Evolutionary conservation across 352 stramenopile genomes (phyloP).

Genomic region (Pythium phragmiticola): DNA sequence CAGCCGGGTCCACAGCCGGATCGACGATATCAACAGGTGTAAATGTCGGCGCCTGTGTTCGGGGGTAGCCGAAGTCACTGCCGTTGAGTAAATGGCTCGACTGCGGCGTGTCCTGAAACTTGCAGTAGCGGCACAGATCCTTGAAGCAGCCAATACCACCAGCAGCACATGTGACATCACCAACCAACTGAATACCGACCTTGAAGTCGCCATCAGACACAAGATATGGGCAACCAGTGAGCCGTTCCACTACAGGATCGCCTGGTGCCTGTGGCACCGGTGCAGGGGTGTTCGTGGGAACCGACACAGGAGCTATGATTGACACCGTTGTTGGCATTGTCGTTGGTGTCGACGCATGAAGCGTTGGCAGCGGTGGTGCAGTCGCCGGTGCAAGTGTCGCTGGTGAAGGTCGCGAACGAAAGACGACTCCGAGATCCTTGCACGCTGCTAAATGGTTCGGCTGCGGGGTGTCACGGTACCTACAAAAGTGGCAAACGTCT

Average conservation of each 20-base stretch:
- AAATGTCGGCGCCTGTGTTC: background rate
- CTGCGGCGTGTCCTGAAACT: conserved; percentile 6
- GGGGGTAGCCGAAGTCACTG: background rate
- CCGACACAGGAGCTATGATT: background rate
- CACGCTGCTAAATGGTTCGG: conserved; percentile 15
- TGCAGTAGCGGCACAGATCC: conserved; percentile 17
- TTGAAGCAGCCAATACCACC: conserved; percentile 17
- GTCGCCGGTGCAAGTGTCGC: background rate
- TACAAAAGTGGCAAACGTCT: conserved; percentile 40
- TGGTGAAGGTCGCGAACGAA: background rate
- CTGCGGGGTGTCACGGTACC: conserved; percentile 20
- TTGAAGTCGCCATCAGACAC: conserved; percentile 34
- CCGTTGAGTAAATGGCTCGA: conserved; percentile 4
- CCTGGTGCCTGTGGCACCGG: background rate
- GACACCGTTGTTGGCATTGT: background rate
- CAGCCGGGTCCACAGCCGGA: background rate
- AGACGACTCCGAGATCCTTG: conserved; percentile 12
- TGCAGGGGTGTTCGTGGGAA: background rate
- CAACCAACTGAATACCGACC: conserved; percentile 26
- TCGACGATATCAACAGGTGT: conserved; percentile 1
- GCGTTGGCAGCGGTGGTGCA: background rate
- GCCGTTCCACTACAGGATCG: background rate
- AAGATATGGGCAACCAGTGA: conserved; percentile 18
- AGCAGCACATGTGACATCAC: conserved; percentile 5
- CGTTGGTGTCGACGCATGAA: background rate